A percentile compares a stretch with the other conserved stretches of the same genome.
Conservation (phyloP, 306 rosid genomes). For the Lathyrus tuberosus region DNA sequence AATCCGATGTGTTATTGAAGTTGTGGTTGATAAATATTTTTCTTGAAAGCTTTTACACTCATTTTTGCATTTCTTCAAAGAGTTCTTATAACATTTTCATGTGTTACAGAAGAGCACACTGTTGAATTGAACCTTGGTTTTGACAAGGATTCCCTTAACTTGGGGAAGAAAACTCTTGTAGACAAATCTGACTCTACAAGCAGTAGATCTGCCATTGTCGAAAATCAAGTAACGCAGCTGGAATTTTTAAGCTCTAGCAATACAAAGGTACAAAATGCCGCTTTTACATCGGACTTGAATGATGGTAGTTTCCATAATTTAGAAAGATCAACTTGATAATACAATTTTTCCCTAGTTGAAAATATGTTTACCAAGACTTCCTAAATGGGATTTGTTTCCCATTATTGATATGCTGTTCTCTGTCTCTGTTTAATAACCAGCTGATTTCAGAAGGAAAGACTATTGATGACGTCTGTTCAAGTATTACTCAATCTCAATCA, state of each 20-base stretch:
- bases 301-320: conserved; percentile 29
- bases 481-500: conserved; percentile 40
- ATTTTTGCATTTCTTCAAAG: conserved; percentile 32
- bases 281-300: conserved; percentile 33
- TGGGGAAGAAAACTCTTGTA: conserved; percentile 31
- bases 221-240: conserved; percentile 42
- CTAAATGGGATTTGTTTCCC: conserved; percentile 15
- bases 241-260: conserved; percentile 37
- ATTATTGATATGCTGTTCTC: conserved; percentile 31
- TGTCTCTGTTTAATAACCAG: conserved; percentile 47
- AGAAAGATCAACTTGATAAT: conserved; percentile 6
- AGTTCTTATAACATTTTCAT: conserved; percentile 43
- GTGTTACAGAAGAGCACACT: conserved; percentile 40
- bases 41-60: conserved; percentile 29
- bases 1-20: conserved; percentile 28
- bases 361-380: conserved; percentile 20
- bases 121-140: conserved; percentile 47
- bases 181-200: conserved; percentile 48
- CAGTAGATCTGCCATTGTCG: conserved; percentile 46
- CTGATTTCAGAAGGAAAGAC: conserved; percentile 54
- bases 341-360: conserved; percentile 29
- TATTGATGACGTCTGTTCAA: conserved; percentile 38
- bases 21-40: conserved; percentile 18
- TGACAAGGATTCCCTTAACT: conserved; percentile 42
- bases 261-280: conserved; percentile 35